phyloP scores from a whole-genome alignment of 1,284 basidiomycete species.

The Rhodotorula sp. region DNA sequence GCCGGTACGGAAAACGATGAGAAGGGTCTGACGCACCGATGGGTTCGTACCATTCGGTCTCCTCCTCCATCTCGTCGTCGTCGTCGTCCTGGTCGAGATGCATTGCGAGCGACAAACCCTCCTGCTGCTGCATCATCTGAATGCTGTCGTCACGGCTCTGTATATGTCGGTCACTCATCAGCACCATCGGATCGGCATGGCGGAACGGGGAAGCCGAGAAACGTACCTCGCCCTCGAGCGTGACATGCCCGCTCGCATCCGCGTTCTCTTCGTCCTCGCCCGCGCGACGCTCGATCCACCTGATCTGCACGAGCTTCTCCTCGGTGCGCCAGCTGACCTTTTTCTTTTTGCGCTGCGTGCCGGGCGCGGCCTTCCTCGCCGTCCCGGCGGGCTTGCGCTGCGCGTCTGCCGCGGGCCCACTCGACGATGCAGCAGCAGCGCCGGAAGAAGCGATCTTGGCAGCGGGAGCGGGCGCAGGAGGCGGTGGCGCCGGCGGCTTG shows the following conservation, averaged over 20 bases:
- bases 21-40: constrained; percentile 12
- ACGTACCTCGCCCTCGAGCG: constrained; percentile 7
- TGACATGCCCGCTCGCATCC: background rate
- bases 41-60: constrained; percentile 33
- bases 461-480: background rate
- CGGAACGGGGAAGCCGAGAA: background rate
- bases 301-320: constrained; percentile 17
- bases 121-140: constrained; percentile 29
- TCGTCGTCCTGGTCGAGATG: constrained; percentile 20
- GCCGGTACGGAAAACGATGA: too few species aligned
- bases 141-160: constrained; percentile 8
- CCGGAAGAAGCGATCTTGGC: background rate
- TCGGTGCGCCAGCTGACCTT: constrained; percentile 23
- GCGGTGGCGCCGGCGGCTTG: background rate
- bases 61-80: constrained; percentile 32
- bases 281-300: constrained; percentile 11
- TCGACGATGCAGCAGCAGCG: background rate
- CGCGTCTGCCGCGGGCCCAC: background rate
- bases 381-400: background rate
- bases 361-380: background rate
- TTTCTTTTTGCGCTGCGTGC: constrained; percentile 20
- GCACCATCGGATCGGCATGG: too few species aligned
- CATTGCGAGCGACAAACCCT: constrained; percentile 21
- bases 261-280: background rate
- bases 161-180: background rate